Percentiles rank a stretch among this genome's conserved stretches.
These are phyloP conservation scores for Chrysoporthe puriensis DNA, from an alignment of 2,329 filamentous ascomycete genomes.

Conservation along the genomic window DNA sequence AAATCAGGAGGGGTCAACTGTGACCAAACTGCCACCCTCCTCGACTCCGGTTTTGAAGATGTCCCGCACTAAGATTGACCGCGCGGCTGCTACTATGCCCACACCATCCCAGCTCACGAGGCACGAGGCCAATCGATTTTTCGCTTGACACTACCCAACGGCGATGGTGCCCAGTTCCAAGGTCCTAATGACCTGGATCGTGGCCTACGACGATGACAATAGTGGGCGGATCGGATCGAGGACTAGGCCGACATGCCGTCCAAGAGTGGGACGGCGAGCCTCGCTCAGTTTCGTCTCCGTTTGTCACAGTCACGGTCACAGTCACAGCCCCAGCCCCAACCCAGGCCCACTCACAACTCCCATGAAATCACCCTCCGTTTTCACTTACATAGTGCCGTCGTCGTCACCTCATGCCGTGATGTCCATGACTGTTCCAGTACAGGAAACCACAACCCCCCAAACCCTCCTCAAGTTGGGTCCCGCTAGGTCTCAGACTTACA, in stretches of 20 bases:
- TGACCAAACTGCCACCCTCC: slow-evolving; percentile 2
- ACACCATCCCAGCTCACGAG: slow-evolving; percentile 3
- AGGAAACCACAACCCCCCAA: background rate
- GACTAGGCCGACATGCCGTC: background rate
- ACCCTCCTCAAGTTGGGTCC: background rate
- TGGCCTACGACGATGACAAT: background rate
- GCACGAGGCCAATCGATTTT: background rate
- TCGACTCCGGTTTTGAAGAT: background rate
- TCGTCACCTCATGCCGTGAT: slow-evolving; percentile 13
- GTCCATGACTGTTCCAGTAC: slow-evolving; percentile 17
- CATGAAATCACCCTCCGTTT: slow-evolving; percentile 18
- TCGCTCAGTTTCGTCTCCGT: slow-evolving; percentile 28
- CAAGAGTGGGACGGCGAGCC: slow-evolving; percentile 3
- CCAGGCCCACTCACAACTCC: background rate
- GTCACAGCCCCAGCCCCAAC: background rate
- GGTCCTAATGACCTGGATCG: background rate
- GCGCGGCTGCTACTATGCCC: slow-evolving; percentile 7
- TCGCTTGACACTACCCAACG: background rate
- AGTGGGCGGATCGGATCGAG: slow-evolving; percentile 1
- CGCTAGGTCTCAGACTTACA: background rate
- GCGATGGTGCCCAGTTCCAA: background rate
- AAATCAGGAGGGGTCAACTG: slow-evolving; percentile 16
- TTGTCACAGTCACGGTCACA: slow-evolving; percentile 13
- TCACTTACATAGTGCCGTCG: slow-evolving; percentile 6
- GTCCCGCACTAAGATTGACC: slow-evolving; percentile 13